Evolutionary conservation across 441 rosid species (phyloP).

Genomic region (Codiaeum variegatum): DNA sequence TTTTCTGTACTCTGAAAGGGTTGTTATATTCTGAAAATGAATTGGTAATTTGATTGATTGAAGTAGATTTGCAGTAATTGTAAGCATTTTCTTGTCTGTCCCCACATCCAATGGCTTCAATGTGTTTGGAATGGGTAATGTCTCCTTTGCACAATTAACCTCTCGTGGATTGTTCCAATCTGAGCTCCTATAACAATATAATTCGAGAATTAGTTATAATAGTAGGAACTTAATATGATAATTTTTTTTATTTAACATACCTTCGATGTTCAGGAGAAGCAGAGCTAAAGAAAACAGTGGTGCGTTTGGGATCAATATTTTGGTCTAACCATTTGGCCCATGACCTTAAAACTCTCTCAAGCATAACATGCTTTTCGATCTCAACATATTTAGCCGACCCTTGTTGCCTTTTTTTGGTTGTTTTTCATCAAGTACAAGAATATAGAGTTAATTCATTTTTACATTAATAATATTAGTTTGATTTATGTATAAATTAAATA

Average conservation of each 20-base stretch:
- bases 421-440: too few relatives aligned
- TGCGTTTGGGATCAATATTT: constrained; percentile 56
- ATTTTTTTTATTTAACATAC: too few relatives aligned
- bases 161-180: constrained; percentile 9
- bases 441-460: too few relatives aligned
- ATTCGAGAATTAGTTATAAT: too few relatives aligned
- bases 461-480: background rate
- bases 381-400: constrained; percentile 67
- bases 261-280: constrained; percentile 82
- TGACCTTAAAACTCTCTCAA: constrained; percentile 52
- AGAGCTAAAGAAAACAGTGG: constrained; percentile 72
- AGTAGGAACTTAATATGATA: too few relatives aligned
- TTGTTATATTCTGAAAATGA: constrained; percentile 60
- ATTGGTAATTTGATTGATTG: constrained; percentile 40
- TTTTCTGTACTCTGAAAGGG: constrained; percentile 60
- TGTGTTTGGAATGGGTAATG: constrained; percentile 23
- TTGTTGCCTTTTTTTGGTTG: constrained; percentile 59
- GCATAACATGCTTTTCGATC: constrained; percentile 53
- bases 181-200: constrained; percentile 1
- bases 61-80: constrained; percentile 43
- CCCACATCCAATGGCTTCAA: constrained; percentile 16
- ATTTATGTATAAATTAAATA: too few relatives aligned
- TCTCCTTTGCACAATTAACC: constrained; percentile 21
- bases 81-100: constrained; percentile 25
- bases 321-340: constrained; percentile 75